Evolutionary conservation across 2,329 filamentous ascomycete genomes (phyloP), one percentile per base, ranked within the genome.

Genomic region (Colletotrichum shisoi): DNA sequence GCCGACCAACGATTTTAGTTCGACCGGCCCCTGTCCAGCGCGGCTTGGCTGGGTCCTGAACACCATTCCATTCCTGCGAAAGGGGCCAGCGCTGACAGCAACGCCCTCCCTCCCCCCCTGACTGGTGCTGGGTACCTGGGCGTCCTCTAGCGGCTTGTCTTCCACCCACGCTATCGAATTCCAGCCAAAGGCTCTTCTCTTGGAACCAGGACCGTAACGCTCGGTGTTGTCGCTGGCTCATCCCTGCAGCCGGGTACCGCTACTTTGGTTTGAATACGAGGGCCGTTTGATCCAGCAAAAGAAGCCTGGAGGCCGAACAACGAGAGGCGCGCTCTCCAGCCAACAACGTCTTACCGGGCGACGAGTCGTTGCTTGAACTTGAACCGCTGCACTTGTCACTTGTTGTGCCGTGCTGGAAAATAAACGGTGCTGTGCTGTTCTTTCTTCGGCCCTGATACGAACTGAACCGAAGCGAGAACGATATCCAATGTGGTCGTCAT

Each of bases 201-300:
- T 59, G 21, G 21, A 24, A 24, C 46, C 64, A 44, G 46, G 34
- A 44, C 48, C 60, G 42, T 15, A 67, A 64, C 64, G 56, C 52
- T 68, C 52, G 31, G 31, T 56, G 42, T 57, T 54, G 48, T 51
- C 37, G 66, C 48, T 21, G 44, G 49, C 54, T 37, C 62, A 70
- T 67, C 68, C 68, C 66, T 70, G 67, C 69, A 57, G 51, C 31
- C 37, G 62, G 49, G 56, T 69, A 59, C 49, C 66, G 49, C 54
- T 70, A 67, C 67, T 46, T 69, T 51, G 37, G 19, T n/a, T 44
- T 62, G 62, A 69, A 70, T 70, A 70, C 67, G 69, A 70, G 69
- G 56, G 58, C 66, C 48, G 57, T 65, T 51, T 63, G 64, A n/a
- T 52, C n/a, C 34, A 49, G 46, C 46, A 17, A 42, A 27, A 27